Evolutionary conservation across 345 rosid genomes (phyloP).

Genomic region (Hypericum perforatum): DNA sequence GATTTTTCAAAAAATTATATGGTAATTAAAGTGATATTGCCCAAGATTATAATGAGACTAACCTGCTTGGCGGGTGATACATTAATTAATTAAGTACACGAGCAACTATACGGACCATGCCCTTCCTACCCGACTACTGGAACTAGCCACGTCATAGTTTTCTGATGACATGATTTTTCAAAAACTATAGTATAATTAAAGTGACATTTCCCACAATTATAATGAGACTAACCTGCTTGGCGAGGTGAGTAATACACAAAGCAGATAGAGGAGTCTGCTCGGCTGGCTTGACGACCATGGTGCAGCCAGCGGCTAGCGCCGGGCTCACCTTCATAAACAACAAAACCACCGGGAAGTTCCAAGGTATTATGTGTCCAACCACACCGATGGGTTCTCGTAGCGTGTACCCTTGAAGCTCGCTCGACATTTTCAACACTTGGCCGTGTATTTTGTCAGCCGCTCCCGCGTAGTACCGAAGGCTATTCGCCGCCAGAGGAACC

Average conservation of each 20-base stretch:
- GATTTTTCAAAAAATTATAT: no score
- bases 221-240: conserved; percentile 24
- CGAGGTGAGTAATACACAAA: conserved; percentile 51
- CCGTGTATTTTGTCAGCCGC: conserved; percentile 93
- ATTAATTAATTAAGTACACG: no score
- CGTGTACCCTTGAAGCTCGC: conserved; percentile 52
- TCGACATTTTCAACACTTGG: conserved; percentile 49
- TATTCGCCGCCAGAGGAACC: conserved; percentile 30
- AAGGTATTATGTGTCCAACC: conserved; percentile 66
- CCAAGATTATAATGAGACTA: no score
- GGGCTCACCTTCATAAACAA: conserved; percentile 63
- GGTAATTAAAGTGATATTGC: no score
- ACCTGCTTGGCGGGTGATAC: no score
- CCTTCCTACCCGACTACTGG: no score
- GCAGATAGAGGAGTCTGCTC: conserved; percentile 92
- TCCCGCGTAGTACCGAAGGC: conserved; percentile 66
- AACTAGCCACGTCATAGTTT: no score
- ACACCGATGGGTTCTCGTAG: conserved; percentile 78
- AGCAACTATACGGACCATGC: no score
- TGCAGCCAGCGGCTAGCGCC: conserved; percentile 80
- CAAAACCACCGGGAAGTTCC: conserved; percentile 68
- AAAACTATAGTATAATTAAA: not conserved
- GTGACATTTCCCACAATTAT: no score
- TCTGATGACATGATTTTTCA: no score
- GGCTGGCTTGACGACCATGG: conserved; percentile 77